Conservation (phyloP, 2,329 filamentous ascomycete species). For the Verticillium longisporum region DNA sequence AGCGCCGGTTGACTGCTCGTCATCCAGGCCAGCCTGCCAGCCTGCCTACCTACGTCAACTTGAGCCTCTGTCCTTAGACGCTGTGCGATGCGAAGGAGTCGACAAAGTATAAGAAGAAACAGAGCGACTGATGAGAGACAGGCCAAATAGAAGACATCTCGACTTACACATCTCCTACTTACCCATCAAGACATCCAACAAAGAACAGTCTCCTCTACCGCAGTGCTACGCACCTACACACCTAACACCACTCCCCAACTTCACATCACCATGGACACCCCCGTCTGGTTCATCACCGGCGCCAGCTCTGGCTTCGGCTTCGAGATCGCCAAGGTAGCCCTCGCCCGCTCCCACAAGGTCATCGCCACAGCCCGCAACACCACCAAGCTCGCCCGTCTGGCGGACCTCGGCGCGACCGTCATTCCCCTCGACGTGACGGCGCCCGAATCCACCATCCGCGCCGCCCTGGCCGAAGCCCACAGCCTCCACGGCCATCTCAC, state of each 20-base stretch:
- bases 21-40: background rate
- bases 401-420: slow-evolving; percentile 31
- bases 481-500: slow-evolving; percentile 30
- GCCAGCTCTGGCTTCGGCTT: slow-evolving; percentile 44
- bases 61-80: background rate
- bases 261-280: background rate
- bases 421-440: slow-evolving; percentile 40
- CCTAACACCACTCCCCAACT: too few relatives aligned
- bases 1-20: background rate
- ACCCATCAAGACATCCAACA: too few relatives aligned
- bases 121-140: background rate
- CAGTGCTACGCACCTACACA: too few relatives aligned
- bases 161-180: background rate
- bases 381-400: slow-evolving; percentile 31
- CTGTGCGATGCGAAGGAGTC: background rate
- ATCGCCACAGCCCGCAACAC: slow-evolving; percentile 41
- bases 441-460: slow-evolving; percentile 18
- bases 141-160: too few relatives aligned
- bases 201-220: too few relatives aligned
- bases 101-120: background rate
- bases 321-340: slow-evolving; percentile 32
- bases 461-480: slow-evolving; percentile 11
- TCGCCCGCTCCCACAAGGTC: slow-evolving; percentile 39
- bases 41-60: background rate
- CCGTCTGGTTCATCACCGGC: slow-evolving; percentile 47